Percentiles rank a stretch among this genome's conserved stretches.
phyloP scores from a whole-genome alignment of 257 asterid species.

The Solanum sejunctum region DNA sequence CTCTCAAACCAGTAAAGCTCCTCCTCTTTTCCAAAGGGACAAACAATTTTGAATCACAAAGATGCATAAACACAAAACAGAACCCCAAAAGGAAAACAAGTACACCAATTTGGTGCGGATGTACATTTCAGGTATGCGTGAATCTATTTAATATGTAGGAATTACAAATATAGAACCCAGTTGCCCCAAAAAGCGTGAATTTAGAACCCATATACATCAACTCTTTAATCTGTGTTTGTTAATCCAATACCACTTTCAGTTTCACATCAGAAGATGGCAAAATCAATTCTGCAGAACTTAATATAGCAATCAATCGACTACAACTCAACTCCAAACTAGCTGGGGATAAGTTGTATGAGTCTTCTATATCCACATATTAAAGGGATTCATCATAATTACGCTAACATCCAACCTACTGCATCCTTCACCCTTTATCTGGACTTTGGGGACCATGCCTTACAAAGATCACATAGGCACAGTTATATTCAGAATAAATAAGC shows the following conservation, averaged over 20 bases:
- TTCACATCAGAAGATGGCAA: not conserved
- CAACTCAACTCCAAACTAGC: not conserved
- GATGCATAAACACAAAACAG: not conserved
- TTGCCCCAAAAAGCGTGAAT: not conserved
- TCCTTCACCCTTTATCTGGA: not conserved
- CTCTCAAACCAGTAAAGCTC: not conserved
- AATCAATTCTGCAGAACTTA: not conserved
- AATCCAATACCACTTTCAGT: not conserved
- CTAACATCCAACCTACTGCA: not conserved
- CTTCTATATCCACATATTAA: not conserved
- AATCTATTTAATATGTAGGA: not conserved
- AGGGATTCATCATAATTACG: not conserved
- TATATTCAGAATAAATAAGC: not conserved
- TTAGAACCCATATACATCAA: not conserved
- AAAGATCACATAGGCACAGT: too few relatives aligned
- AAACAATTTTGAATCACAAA: not conserved
- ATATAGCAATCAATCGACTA: not conserved
- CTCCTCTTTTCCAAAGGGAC: not conserved
- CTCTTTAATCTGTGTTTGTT: not conserved
- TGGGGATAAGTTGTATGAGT: not conserved
- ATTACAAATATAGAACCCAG: not conserved
- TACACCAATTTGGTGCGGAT: not conserved
- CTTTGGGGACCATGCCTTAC: not conserved
- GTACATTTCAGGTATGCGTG: not conserved
- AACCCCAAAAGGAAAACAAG: not conserved